Evolutionary conservation across 371 early-diverging fungal species (phyloP).

Genomic region (Smittium culicis): DNA sequence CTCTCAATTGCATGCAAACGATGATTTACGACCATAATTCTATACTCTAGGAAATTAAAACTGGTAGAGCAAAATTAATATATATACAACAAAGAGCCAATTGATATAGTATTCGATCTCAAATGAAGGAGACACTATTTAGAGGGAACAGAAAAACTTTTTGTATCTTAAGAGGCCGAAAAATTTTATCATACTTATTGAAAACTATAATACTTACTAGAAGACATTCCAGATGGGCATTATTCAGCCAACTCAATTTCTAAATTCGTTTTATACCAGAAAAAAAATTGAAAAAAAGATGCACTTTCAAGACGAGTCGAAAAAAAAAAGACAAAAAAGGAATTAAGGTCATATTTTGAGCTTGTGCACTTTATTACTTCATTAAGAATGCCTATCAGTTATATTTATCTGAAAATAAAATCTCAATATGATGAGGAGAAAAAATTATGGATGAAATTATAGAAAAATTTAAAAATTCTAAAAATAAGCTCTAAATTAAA

Average conservation of each 20-base stretch:
- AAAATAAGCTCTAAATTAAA: no score
- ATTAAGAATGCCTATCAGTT: not conserved
- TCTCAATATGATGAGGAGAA: no score
- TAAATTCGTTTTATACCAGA: slow-evolving; percentile 11
- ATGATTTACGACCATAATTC: not conserved
- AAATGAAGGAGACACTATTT: slow-evolving; percentile 6
- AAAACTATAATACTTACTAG: not conserved
- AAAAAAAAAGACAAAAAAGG: not conserved
- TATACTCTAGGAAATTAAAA: slow-evolving; percentile 4
- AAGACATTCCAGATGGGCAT: slow-evolving; percentile 1
- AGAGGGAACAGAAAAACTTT: slow-evolving; percentile 4
- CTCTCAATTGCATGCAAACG: not conserved
- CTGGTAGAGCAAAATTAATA: not conserved
- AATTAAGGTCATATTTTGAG: not conserved
- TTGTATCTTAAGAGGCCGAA: not conserved
- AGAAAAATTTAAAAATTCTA: no score
- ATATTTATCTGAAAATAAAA: no score
- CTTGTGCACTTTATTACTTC: not conserved
- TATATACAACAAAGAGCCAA: slow-evolving; percentile 4
- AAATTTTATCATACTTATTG: not conserved
- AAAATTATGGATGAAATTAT: no score
- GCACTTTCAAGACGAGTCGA: slow-evolving; percentile 10
- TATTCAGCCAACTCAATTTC: slow-evolving; percentile 11
- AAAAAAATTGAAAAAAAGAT: slow-evolving; percentile 5
- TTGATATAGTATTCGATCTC: not conserved